Evolutionary conservation across 2,329 filamentous ascomycete species (phyloP).

Genomic region (Beauveria australis): DNA sequence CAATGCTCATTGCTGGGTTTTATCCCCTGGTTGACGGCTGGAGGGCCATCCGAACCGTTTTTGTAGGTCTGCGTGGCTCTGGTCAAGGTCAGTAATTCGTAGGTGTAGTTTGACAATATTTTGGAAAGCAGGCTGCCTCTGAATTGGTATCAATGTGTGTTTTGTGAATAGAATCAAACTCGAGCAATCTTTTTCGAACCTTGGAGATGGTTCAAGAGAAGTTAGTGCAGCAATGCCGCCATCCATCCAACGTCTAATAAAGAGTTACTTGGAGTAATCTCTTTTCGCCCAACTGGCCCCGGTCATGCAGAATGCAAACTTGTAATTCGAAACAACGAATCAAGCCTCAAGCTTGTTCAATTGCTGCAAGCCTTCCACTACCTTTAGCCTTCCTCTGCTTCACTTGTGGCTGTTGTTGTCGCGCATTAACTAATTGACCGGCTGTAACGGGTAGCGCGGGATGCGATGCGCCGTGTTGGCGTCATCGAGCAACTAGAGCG

Average conservation of each 20-base stretch:
- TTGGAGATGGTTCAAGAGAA: too few species aligned
- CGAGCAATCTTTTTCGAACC: too few species aligned
- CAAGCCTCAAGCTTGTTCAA: too few species aligned
- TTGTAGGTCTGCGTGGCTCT: neutral
- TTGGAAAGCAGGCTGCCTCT: too few species aligned
- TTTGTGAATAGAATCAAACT: too few species aligned
- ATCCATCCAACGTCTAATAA: too few species aligned
- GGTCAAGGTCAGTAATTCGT: neutral
- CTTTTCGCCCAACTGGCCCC: too few species aligned
- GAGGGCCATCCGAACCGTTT: conserved; percentile 19
- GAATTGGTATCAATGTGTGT: too few species aligned
- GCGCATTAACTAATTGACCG: neutral
- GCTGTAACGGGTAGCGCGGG: neutral
- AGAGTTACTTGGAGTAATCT: too few species aligned
- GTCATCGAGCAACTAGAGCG: neutral
- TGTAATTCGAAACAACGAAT: too few species aligned
- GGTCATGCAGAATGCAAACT: too few species aligned
- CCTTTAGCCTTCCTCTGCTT: neutral
- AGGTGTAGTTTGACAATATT: neutral
- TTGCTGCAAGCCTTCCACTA: neutral
- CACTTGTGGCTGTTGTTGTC: neutral
- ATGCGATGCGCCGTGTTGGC: neutral
- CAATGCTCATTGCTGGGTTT: conserved; percentile 39
- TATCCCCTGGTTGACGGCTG: conserved; percentile 42
- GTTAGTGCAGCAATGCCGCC: too few species aligned